Conservation (phyloP, 73 alveolate genomes). For the Tetrahymena malaccensis region DNA sequence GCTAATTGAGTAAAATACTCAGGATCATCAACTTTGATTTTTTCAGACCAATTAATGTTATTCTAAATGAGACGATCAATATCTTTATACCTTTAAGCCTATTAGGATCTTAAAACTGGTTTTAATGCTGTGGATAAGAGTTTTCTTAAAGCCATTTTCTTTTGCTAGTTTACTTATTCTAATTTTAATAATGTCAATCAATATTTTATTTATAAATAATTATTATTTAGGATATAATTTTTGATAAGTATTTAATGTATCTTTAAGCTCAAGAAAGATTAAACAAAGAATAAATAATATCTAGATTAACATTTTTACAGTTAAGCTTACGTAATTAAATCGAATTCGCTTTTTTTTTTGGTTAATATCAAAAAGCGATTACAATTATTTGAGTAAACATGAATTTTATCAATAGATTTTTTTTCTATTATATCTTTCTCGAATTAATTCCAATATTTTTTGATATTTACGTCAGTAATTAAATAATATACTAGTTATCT, state of each 20-base stretch:
- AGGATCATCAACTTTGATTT: conserved; percentile 4
- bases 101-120: background rate
- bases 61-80: background rate
- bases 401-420: background rate
- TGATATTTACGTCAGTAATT: too few relatives aligned
- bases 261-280: background rate
- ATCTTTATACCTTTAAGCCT: background rate
- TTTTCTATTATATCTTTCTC: background rate
- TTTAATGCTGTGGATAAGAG: background rate
- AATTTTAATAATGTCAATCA: background rate
- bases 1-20: conserved; percentile 16
- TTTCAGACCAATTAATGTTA: background rate
- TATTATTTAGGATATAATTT: background rate
- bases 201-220: too few relatives aligned
- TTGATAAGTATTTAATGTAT: background rate
- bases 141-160: background rate
- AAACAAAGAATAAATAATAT: too few relatives aligned
- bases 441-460: background rate
- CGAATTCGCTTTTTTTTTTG: background rate
- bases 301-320: background rate
- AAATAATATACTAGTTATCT: too few relatives aligned
- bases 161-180: background rate
- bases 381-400: background rate
- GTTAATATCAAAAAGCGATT: background rate
- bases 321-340: background rate